Conservation (phyloP, 805 yeast genomes). For the Cyberlindnera xishuangbannaensis region DNA sequence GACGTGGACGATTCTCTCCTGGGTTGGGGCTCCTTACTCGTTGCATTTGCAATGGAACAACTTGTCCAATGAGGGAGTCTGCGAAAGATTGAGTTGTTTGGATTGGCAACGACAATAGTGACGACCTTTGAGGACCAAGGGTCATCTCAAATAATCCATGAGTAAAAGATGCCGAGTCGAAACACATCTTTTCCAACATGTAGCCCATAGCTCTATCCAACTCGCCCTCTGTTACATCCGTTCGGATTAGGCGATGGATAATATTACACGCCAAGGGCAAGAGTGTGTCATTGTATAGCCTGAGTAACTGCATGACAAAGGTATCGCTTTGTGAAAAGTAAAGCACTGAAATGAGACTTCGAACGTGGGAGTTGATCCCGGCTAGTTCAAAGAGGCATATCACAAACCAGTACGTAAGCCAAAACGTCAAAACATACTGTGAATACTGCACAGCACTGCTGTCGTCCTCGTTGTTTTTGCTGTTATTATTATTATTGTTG, state of each 20-base stretch:
- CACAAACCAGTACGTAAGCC: conserved; percentile 20
- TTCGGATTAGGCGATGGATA: not conserved
- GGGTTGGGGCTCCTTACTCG: conserved; percentile 4
- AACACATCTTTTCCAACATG: conserved; percentile 6
- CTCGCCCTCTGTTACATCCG: conserved; percentile 1
- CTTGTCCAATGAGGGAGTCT: conserved; percentile 1
- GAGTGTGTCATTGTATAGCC: conserved; percentile 9
- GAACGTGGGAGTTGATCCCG: conserved; percentile 16
- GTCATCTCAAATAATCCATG: conserved; percentile 2
- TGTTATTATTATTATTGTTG: no score
- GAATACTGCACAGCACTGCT: not conserved
- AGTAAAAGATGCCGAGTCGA: conserved; percentile 5
- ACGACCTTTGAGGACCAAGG: not conserved
- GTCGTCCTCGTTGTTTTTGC: no score
- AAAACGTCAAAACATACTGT: conserved; percentile 11
- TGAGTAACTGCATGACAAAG: conserved; percentile 4
- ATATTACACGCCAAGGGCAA: conserved; percentile 4
- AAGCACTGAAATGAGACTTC: conserved; percentile 10
- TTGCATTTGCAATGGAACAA: conserved; percentile 5
- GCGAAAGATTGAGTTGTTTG: no score
- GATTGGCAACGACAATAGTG: no score
- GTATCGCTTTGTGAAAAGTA: conserved; percentile 7
- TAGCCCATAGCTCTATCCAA: conserved; percentile 4
- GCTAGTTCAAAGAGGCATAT: conserved; percentile 9
- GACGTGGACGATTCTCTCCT: no score